Evolutionary conservation across 306 rosid genomes (phyloP), one percentile per base, ranked within the genome.

Genomic region (Albizia julibrissin): DNA sequence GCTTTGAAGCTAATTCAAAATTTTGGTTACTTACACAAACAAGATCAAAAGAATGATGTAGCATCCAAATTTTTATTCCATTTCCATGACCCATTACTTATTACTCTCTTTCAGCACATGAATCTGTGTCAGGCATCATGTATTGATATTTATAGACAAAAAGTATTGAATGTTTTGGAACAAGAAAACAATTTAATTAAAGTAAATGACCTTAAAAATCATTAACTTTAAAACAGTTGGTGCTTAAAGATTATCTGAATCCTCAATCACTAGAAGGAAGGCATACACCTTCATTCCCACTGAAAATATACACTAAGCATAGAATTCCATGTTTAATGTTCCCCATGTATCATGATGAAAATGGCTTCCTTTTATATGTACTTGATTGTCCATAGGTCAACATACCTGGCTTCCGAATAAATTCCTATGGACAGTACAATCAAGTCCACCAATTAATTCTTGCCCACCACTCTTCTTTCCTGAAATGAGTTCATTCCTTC

Each of bases 401-500:
- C 68, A 80, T 37, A 93, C 99, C 98, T 95, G 99, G 86, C 99
- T 90, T 69, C 97, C 97, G 80, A 95, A 95, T 91, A 91, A 93
- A 88, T 95, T 95, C 76, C 97, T 89, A 77, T 96, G 93, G 64
- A 96, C 97, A 14, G 94, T 93, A 89, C 99, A 96, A 84, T 96
- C 95, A 62, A 96, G 97, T 79, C 98, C 99, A 11, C 99, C 99
- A 84, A 96, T 76, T 40, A 93, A 87, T 74, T 89, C 79, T 85
- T 96, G 99, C 27, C 99, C 99, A 79, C 98, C 97, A 44, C 42
- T 70, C 86, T 96, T 96, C 90, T 92, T 97, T 74, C 97, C 98
- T 96, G 97, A 76, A 92, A 86, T 64, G 42, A 84, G 67, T 82
- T 82, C 71, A 52, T 78, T 65, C 6, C 78, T 79, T 69, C 67